Evolutionary conservation across 2,329 filamentous ascomycete species (phyloP).

Genomic region (Zopfia rhizophila): DNA sequence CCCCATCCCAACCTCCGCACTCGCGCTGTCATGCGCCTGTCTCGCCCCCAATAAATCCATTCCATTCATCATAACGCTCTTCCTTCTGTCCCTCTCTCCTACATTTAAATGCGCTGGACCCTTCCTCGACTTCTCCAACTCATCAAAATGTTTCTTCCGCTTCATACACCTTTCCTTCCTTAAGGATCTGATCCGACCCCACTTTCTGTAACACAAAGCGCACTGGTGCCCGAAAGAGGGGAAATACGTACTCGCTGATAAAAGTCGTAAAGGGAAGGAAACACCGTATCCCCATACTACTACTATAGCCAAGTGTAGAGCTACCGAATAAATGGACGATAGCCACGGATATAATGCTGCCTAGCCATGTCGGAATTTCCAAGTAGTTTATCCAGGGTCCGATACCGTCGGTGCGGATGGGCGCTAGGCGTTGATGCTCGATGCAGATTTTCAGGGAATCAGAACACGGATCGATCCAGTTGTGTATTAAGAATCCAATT

Average conservation of each 20-base stretch:
- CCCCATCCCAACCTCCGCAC: slow-evolving; percentile 29
- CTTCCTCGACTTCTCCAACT: slow-evolving; percentile 32
- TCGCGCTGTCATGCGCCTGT: slow-evolving; percentile 40
- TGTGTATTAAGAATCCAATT: slow-evolving; percentile 49
- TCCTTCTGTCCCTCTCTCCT: slow-evolving; percentile 39
- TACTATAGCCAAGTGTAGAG: slow-evolving; percentile 28
- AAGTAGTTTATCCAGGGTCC: slow-evolving; percentile 46
- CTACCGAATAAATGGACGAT: slow-evolving; percentile 46
- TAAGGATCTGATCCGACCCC: slow-evolving; percentile 42
- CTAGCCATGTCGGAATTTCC: slow-evolving; percentile 46
- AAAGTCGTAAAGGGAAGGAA: slow-evolving; percentile 44
- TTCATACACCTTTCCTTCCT: slow-evolving; percentile 38
- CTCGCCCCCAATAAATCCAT: slow-evolving; percentile 44
- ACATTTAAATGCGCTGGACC: slow-evolving; percentile 29
- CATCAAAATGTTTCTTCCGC: slow-evolving; percentile 41
- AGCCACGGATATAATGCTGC: slow-evolving; percentile 43
- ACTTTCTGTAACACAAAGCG: slow-evolving; percentile 37
- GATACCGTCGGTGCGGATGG: slow-evolving; percentile 42
- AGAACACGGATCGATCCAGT: slow-evolving; percentile 48
- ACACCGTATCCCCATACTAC: no score
- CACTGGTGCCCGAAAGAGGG: slow-evolving; percentile 40
- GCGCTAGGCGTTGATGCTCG: slow-evolving; percentile 42
- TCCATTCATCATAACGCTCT: slow-evolving; percentile 42
- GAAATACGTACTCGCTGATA: slow-evolving; percentile 45
- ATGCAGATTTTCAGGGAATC: slow-evolving; percentile 48